These are phyloP conservation scores for Bipolaris sorokiniana DNA, from an alignment of 2,329 filamentous ascomycete species.

Conservation along the genomic window DNA sequence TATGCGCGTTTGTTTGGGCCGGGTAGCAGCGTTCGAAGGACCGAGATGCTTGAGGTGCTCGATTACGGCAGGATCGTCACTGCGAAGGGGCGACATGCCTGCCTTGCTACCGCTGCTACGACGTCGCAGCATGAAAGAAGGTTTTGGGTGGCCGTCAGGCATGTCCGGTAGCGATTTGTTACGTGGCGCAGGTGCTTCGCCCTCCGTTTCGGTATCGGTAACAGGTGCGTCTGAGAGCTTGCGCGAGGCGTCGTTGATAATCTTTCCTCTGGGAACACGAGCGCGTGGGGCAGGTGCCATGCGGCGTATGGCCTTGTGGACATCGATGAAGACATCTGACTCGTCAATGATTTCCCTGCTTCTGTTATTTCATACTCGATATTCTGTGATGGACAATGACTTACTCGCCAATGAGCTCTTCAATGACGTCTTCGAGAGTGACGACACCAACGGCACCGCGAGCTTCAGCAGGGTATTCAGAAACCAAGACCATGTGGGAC, in stretches of 20 bases:
- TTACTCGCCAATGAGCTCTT: constrained; percentile 96
- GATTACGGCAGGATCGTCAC: constrained; percentile 61
- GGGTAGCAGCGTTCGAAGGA: constrained; percentile 67
- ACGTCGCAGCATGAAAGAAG: constrained; percentile 54
- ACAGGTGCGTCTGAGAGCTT: constrained; percentile 34
- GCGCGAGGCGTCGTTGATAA: constrained; percentile 54
- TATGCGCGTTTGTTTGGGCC: constrained; percentile 66
- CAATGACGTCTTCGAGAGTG: constrained; percentile 96
- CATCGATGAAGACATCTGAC: constrained; percentile 96
- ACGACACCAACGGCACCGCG: constrained; percentile 91
- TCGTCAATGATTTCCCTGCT: constrained; percentile 95
- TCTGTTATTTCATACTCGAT: constrained; percentile 13
- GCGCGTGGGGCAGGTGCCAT: constrained; percentile 83
- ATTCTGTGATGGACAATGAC: constrained; percentile 49
- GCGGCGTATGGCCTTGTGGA: constrained; percentile 95
- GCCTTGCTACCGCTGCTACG: constrained; percentile 52
- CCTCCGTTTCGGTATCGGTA: constrained; percentile 25
- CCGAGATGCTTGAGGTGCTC: constrained; percentile 69
- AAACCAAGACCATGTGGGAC: constrained; percentile 97
- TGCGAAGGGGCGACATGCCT: constrained; percentile 52
- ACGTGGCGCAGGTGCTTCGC: constrained; percentile 22
- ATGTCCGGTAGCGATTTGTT: constrained; percentile 44
- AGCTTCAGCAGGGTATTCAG: constrained; percentile 86
- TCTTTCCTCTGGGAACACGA: constrained; percentile 65
- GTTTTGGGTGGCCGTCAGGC: constrained; percentile 37